phyloP scores from a whole-genome alignment of 805 yeast genomes.

The Spencermartinsiella europaea region DNA sequence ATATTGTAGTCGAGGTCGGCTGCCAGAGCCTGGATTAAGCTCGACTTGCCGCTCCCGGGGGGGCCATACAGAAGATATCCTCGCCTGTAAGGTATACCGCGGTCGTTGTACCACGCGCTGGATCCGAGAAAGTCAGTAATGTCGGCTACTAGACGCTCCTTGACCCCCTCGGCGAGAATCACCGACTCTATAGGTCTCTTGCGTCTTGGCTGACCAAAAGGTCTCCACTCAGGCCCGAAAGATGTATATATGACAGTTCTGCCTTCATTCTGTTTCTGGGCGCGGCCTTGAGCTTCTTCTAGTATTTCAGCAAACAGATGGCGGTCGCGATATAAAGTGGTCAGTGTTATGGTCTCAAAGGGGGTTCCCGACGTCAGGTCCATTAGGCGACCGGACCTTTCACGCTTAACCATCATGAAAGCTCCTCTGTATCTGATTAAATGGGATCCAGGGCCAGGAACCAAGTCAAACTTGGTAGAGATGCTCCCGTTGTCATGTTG shows the following conservation, averaged over 20 bases:
- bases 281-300: constrained; percentile 78
- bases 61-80: constrained; percentile 95
- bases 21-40: constrained; percentile 93
- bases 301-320: constrained; percentile 62
- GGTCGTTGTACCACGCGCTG: constrained; percentile 86
- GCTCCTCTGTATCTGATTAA: constrained; percentile 81
- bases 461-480: constrained; percentile 78
- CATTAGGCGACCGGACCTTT: constrained; percentile 81
- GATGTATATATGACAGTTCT: constrained; percentile 90
- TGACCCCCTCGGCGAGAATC: constrained; percentile 70
- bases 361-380: constrained; percentile 91
- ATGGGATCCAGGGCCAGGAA: constrained; percentile 97
- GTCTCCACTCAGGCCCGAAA: constrained; percentile 99
- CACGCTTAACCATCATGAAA: constrained; percentile 81
- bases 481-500: constrained; percentile 94
- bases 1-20: constrained; percentile 95
- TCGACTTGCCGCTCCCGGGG: constrained; percentile 95
- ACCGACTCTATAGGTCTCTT: constrained; percentile 84
- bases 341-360: constrained; percentile 90
- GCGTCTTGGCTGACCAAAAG: constrained; percentile 91
- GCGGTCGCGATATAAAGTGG: constrained; percentile 82
- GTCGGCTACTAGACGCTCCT: constrained; percentile 60
- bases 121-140: constrained; percentile 72
- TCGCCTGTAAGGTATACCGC: constrained; percentile 97
- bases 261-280: constrained; percentile 79